Percentiles rank a stretch among this genome's conserved stretches.
These are phyloP conservation scores for Toxicodendron radicans DNA, from an alignment of 345 rosid genomes.

Conservation along the genomic window DNA sequence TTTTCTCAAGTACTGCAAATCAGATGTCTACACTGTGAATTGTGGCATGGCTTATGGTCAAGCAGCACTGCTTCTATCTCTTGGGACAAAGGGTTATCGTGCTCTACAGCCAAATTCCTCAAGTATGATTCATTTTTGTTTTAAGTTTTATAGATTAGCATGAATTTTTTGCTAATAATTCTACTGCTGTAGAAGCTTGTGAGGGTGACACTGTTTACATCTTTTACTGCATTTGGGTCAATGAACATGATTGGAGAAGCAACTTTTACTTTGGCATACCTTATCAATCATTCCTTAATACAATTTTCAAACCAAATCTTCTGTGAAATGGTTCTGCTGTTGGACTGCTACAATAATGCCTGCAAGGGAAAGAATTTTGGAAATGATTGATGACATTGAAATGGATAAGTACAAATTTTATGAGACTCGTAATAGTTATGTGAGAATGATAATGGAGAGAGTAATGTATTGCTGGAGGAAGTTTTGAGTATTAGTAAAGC, in stretches of 20 bases:
- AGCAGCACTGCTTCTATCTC: conserved; percentile 90
- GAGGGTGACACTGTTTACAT: neutral
- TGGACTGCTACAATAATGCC: neutral
- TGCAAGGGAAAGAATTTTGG: neutral
- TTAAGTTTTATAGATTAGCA: conserved; percentile 7
- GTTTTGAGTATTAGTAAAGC: neutral
- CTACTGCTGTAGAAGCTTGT: neutral
- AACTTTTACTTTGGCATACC: neutral
- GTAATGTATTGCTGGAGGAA: neutral
- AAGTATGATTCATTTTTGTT: conserved; percentile 46
- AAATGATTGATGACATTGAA: neutral
- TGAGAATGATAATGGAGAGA: neutral
- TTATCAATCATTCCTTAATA: neutral
- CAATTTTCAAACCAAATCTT: neutral
- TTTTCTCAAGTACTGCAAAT: conserved; percentile 56
- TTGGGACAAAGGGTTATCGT: conserved; percentile 79
- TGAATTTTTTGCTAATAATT: conserved; percentile 11
- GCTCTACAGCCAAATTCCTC: conserved; percentile 70
- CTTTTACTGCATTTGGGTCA: neutral
- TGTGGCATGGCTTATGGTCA: conserved; percentile 91
- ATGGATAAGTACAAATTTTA: neutral
- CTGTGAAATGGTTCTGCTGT: neutral
- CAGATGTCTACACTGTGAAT: conserved; percentile 73
- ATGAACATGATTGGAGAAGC: neutral
- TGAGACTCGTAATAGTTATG: neutral